Evolutionary conservation across 805 yeast genomes (phyloP).

Genomic region (Metschnikowia lunata): DNA sequence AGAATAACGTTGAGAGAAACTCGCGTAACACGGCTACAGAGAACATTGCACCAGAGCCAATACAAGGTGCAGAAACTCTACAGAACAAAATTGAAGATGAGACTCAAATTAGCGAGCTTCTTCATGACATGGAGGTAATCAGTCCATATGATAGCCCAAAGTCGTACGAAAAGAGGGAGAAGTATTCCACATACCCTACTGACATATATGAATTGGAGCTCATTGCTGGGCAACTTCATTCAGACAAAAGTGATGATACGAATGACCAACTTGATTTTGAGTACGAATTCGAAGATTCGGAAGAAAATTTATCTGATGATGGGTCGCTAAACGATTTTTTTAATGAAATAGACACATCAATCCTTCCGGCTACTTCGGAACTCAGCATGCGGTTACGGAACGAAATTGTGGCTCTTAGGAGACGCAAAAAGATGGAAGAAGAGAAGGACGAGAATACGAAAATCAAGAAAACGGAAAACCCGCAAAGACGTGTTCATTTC

Average conservation of each 20-base stretch:
- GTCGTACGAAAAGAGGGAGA: too few relatives aligned
- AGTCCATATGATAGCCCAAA: neutral
- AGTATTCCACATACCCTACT: too few relatives aligned
- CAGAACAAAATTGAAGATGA: conserved; percentile 2
- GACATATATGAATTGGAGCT: conserved; percentile 49
- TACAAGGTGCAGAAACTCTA: too few relatives aligned
- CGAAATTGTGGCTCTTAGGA: conserved; percentile 31
- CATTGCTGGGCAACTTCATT: conserved; percentile 46
- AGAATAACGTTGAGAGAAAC: too few relatives aligned
- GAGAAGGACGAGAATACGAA: neutral
- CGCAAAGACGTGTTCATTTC: conserved; percentile 44
- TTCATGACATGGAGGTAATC: conserved; percentile 33
- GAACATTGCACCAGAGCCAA: too few relatives aligned
- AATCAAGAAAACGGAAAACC: neutral
- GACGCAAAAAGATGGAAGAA: conserved; percentile 5
- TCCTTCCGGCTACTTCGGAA: conserved; percentile 8
- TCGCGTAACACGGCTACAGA: too few relatives aligned
- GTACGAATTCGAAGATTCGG: conserved; percentile 10
- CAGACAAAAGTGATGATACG: neutral
- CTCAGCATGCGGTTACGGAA: conserved; percentile 34
- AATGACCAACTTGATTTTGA: conserved; percentile 3
- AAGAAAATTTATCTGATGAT: conserved; percentile 38
- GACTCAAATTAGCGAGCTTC: conserved; percentile 26
- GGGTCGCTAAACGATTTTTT: conserved; percentile 22
- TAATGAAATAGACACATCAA: conserved; percentile 23